Conservation (phyloP, 805 yeast genomes). For the Barnettozyma salicaria region DNA sequence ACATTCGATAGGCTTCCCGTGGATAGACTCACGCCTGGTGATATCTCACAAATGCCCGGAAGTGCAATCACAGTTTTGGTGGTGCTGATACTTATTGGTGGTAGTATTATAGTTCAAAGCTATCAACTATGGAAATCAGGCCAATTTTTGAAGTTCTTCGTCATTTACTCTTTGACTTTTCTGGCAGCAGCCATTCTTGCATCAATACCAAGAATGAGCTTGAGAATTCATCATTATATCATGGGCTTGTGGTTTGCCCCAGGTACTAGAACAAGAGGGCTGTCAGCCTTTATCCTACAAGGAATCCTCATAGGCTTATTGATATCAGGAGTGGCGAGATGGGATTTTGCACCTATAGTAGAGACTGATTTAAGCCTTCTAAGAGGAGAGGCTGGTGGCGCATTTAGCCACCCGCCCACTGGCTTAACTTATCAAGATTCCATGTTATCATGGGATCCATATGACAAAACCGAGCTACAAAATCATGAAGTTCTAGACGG, state of each 20-base stretch:
- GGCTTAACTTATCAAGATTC: constrained; percentile 18
- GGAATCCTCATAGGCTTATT: constrained; percentile 78
- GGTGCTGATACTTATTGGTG: constrained; percentile 39
- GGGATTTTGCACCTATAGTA: constrained; percentile 89
- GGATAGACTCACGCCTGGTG: constrained; percentile 69
- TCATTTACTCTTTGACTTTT: constrained; percentile 44
- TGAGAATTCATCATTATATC: constrained; percentile 78
- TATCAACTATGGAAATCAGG: constrained; percentile 76
- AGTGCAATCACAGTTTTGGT: constrained; percentile 57
- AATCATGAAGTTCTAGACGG: constrained; percentile 35
- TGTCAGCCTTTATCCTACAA: constrained; percentile 67
- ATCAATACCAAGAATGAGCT: constrained; percentile 55
- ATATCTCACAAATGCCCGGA: constrained; percentile 70
- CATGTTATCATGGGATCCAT: constrained; percentile 26
- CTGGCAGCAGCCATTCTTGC: constrained; percentile 40
- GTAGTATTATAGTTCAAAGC: constrained; percentile 67
- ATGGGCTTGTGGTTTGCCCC: constrained; percentile 73
- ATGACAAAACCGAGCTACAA: constrained; percentile 13
- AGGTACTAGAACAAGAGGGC: constrained; percentile 72
- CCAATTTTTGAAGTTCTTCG: constrained; percentile 51
- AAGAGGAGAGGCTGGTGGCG: constrained; percentile 65
- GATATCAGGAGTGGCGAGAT: constrained; percentile 77
- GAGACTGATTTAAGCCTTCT: constrained; percentile 64
- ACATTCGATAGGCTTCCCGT: constrained; percentile 85
- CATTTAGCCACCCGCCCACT: constrained; percentile 45